phyloP scores from a whole-genome alignment of 768 basidiomycete species.

The Lactarius hatsudake region DNA sequence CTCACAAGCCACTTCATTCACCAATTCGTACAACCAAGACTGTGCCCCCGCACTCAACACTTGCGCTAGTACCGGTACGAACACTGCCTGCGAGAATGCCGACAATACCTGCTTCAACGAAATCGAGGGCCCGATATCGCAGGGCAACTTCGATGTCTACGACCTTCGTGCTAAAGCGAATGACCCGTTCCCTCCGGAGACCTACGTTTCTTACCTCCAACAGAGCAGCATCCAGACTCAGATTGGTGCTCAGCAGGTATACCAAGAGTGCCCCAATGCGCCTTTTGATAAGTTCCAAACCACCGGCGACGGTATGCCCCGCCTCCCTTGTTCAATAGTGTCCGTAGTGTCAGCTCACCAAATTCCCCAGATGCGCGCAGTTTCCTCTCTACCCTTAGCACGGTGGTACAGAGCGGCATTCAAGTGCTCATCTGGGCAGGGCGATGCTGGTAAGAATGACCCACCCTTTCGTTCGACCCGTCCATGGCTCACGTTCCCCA shows the following conservation, averaged over 20 bases:
- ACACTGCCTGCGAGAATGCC: constrained; percentile 47
- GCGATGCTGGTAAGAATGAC: constrained; percentile 30
- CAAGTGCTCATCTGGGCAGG: constrained; percentile 50
- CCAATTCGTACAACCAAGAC: constrained; percentile 29
- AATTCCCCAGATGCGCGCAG: constrained; percentile 30
- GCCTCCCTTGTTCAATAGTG: constrained; percentile 28
- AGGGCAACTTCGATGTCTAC: constrained; percentile 48
- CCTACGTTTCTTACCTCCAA: constrained; percentile 27
- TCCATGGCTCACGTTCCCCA: constrained; percentile 41
- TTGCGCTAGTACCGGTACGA: constrained; percentile 45
- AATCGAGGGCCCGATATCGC: constrained; percentile 43
- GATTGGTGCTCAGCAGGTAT: constrained; percentile 40
- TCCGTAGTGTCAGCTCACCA: constrained; percentile 20
- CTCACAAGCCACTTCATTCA: neutral
- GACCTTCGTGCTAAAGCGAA: constrained; percentile 38
- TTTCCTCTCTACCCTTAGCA: constrained; percentile 3
- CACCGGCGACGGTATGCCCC: constrained; percentile 45
- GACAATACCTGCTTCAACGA: constrained; percentile 48
- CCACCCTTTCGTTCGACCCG: neutral
- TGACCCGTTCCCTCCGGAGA: constrained; percentile 42
- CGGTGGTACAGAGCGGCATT: constrained; percentile 27
- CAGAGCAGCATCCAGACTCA: constrained; percentile 29
- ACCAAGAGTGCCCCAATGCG: constrained; percentile 35
- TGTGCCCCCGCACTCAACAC: constrained; percentile 46
- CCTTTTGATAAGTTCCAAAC: constrained; percentile 41